Evolutionary conservation across 305 asterid species (phyloP), one percentile per base, ranked within the genome.

Genomic region (Fraxinus angustifolia): DNA sequence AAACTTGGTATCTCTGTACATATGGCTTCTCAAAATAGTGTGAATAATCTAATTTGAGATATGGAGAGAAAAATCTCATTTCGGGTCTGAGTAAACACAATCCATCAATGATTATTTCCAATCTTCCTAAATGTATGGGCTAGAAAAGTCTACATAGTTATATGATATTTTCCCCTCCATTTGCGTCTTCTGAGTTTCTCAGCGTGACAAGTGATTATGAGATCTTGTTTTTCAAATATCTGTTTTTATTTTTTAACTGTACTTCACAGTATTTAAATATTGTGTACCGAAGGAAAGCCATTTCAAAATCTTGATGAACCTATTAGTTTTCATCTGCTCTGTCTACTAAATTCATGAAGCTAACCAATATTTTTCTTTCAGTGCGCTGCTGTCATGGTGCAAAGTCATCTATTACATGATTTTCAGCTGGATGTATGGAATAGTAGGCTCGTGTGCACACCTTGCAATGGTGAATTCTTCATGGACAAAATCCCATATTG

Each of bases 391-490:
- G 84, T 96, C 99, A 28, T 87, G 85, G 88, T 90, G 92, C 84
- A 95, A 95, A 88, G 85, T 88, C 35, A 40, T 94, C 35, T 95
- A 95, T 87, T 94, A 92, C 76, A 91, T 85, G 85, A 76, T 91
- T 76, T 96, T 94, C 87, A 87, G 97, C 90, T 91, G 92, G 95
- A 84, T 93, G 91, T 94, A 96, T 86, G 97, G 97, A 81, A 67
- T 89, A 60, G 97, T 90, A 30, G 98, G 99, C 85, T 92, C 97
- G 36, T 83, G 84, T 86, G 88, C 97, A 77, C 94, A 93, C 82
- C 95, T 94, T 77, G 97, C 90, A 8, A 94, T 96, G 97, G 98
- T 94, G 40, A 96, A 96, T 84, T 96, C 98, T 77, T 92, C 99
- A 53, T 96, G 99, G 99, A 96, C 97, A 19, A 87, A 85, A 67